Evolutionary conservation across 2,329 filamentous ascomycete species (phyloP).

Genomic region (Aspergillus persii): DNA sequence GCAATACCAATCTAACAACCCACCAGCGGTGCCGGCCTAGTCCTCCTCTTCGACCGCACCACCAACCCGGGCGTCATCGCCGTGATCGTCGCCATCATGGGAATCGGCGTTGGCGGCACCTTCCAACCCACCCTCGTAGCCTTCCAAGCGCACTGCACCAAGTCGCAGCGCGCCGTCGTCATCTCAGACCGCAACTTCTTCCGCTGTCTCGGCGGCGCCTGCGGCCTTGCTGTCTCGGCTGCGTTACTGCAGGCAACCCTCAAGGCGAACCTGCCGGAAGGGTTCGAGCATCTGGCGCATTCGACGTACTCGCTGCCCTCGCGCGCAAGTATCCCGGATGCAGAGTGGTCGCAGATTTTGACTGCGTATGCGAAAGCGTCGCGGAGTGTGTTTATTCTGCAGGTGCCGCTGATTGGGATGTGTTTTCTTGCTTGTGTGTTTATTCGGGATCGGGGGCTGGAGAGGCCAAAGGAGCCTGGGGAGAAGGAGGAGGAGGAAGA

Average conservation of each 20-base stretch:
- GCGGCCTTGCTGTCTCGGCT: slow-evolving; percentile 58
- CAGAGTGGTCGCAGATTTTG: slow-evolving; percentile 44
- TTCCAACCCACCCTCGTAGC: slow-evolving; percentile 58
- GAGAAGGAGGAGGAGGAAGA: slow-evolving; percentile 26
- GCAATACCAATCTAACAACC: background rate
- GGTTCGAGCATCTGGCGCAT: slow-evolving; percentile 38
- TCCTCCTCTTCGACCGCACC: slow-evolving; percentile 48
- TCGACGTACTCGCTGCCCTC: slow-evolving; percentile 41
- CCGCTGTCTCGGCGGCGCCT: slow-evolving; percentile 57
- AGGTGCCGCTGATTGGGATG: slow-evolving; percentile 53
- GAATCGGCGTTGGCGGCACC: slow-evolving; percentile 53
- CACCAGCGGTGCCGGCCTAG: slow-evolving; percentile 50
- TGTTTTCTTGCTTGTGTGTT: slow-evolving; percentile 53
- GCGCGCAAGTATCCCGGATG: slow-evolving; percentile 25
- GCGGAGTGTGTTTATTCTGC: slow-evolving; percentile 56
- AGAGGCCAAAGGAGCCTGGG: slow-evolving; percentile 31
- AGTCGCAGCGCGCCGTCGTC: slow-evolving; percentile 59
- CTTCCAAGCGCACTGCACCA: slow-evolving; percentile 56
- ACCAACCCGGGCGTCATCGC: slow-evolving; percentile 51
- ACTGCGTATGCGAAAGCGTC: slow-evolving; percentile 55
- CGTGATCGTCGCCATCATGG: slow-evolving; percentile 51
- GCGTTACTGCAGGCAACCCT: slow-evolving; percentile 47
- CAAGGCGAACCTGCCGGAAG: slow-evolving; percentile 38
- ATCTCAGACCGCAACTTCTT: slow-evolving; percentile 64
- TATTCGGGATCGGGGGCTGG: slow-evolving; percentile 52